Evolutionary conservation across 441 rosid species (phyloP).

Genomic region (Erysimum cheiri): DNA sequence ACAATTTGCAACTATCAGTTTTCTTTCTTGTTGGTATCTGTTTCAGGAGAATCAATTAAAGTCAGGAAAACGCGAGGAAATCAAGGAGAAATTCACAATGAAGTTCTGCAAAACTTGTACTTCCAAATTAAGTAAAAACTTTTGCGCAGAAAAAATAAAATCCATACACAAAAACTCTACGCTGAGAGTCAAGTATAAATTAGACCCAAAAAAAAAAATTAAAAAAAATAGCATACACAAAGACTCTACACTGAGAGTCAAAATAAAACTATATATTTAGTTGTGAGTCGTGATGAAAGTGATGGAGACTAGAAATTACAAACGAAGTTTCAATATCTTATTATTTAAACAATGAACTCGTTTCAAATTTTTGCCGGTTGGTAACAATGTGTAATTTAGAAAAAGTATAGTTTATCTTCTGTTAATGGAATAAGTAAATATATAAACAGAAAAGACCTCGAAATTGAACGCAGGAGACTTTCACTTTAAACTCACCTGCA

Average conservation of each 20-base stretch:
- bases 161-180: slow-evolving; percentile 9
- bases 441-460: neutral
- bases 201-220: neutral
- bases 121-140: slow-evolving; percentile 1
- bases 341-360: neutral
- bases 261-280: slow-evolving; percentile 15
- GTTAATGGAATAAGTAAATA: slow-evolving; percentile 6
- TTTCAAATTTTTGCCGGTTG: neutral
- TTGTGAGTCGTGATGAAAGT: slow-evolving; percentile 25
- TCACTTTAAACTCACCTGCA: slow-evolving; percentile 32
- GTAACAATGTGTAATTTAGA: neutral
- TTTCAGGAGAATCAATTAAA: neutral
- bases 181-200: neutral
- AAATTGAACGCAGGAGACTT: slow-evolving; percentile 27
- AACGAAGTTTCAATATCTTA: slow-evolving; percentile 34
- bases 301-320: slow-evolving; percentile 31
- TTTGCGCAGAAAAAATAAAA: slow-evolving; percentile 3
- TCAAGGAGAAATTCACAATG: slow-evolving; percentile 10
- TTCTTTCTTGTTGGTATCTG: neutral
- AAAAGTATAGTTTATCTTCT: neutral
- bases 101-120: slow-evolving; percentile 11
- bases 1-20: neutral
- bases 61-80: slow-evolving; percentile 18
- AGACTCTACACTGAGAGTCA: neutral
- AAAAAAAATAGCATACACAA: neutral